Evolutionary conservation across 805 yeast genomes (phyloP).

Genomic region (Kazachstania taianensis): DNA sequence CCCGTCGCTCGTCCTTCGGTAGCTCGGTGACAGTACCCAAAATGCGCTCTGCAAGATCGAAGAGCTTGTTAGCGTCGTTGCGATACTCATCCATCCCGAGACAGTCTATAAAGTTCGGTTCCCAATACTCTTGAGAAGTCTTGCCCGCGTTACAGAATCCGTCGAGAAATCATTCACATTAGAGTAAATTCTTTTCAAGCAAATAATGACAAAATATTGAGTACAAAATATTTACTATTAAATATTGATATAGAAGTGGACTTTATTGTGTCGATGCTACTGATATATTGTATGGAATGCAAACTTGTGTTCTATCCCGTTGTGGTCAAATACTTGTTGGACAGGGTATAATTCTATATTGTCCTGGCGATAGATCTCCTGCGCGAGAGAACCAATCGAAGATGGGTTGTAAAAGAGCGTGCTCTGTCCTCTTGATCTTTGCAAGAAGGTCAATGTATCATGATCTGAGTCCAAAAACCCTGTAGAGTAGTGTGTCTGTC

Average conservation of each 20-base stretch:
- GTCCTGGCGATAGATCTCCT: neutral
- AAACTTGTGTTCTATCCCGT: conserved; percentile 12
- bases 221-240: too few species aligned
- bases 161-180: too few species aligned
- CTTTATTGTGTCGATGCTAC: neutral
- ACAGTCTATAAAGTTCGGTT: too few species aligned
- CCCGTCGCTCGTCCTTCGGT: neutral
- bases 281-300: conserved; percentile 11
- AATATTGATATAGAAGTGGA: too few species aligned
- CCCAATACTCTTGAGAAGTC: too few species aligned
- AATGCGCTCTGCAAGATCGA: neutral
- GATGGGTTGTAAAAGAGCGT: conserved; percentile 1
- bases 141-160: too few species aligned
- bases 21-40: neutral
- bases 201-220: too few species aligned
- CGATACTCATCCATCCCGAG: too few species aligned
- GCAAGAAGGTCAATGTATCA: neutral
- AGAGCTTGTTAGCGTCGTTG: neutral
- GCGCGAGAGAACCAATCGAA: neutral
- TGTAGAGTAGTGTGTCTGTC: conserved; percentile 12
- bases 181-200: too few species aligned
- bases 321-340: conserved; percentile 17
- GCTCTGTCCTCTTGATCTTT: neutral
- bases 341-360: conserved; percentile 22
- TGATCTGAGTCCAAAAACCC: conserved; percentile 10